Evolutionary conservation across 352 stramenopile genomes (phyloP).

Genomic region (Phytophthora vignae): DNA sequence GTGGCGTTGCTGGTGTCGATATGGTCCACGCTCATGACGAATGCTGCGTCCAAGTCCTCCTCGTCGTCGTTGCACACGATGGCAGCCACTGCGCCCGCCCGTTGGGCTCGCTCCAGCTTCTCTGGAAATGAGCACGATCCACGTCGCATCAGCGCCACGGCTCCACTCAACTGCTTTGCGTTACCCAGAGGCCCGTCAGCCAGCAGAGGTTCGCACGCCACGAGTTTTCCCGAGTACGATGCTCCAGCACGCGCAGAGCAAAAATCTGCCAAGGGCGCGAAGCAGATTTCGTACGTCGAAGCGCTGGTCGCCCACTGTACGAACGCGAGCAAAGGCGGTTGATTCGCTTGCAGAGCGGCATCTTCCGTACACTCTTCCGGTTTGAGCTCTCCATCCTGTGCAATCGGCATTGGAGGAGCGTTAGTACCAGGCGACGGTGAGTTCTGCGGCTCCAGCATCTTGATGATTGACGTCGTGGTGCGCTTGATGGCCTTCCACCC

Average conservation of each 20-base stretch:
- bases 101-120: constrained; percentile 72
- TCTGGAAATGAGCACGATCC: constrained; percentile 73
- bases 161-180: constrained; percentile 35
- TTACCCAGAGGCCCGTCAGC: constrained; percentile 56
- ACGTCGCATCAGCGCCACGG: constrained; percentile 62
- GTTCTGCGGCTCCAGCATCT: constrained; percentile 47
- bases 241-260: constrained; percentile 45
- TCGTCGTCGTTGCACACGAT: constrained; percentile 79
- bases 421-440: neutral
- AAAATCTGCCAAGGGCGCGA: constrained; percentile 75
- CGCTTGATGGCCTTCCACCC: constrained; percentile 49
- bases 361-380: neutral
- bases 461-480: constrained; percentile 66
- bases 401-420: neutral
- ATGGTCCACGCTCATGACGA: constrained; percentile 81
- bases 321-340: constrained; percentile 66
- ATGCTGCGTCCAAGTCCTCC: constrained; percentile 53
- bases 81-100: constrained; percentile 57
- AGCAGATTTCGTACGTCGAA: constrained; percentile 53
- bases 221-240: constrained; percentile 52
- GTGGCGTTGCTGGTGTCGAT: constrained; percentile 71
- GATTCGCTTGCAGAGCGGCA: neutral
- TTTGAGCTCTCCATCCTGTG: neutral
- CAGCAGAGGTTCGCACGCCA: constrained; percentile 59
- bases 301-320: constrained; percentile 69